Conservation (phyloP, 2,329 filamentous ascomycete genomes). For the Sphaerulina musiva region DNA sequence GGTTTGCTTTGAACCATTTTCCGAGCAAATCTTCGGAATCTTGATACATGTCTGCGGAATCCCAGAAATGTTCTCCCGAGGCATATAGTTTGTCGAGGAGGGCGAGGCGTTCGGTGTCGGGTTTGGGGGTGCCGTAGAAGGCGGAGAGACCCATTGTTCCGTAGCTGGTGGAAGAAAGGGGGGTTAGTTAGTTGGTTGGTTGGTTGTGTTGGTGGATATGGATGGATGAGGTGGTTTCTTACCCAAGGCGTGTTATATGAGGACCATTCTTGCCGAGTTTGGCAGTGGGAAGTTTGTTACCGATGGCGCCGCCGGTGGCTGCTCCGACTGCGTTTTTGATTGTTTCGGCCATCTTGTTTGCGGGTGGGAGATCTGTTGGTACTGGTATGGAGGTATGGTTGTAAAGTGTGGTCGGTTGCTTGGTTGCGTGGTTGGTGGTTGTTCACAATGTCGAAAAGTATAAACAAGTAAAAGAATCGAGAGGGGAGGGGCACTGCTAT, state of each 20-base stretch:
- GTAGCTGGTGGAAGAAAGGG: constrained; percentile 31
- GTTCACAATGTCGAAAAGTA: no score
- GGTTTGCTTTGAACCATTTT: constrained; percentile 38
- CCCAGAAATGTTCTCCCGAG: constrained; percentile 49
- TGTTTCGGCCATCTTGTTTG: constrained; percentile 11
- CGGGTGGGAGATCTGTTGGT: neutral
- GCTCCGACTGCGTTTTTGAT: constrained; percentile 22
- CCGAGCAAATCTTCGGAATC: constrained; percentile 31
- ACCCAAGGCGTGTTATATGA: constrained; percentile 45
- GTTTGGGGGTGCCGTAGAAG: constrained; percentile 44
- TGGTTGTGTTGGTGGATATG: no score
- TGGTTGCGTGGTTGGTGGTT: no score
- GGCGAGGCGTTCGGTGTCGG: constrained; percentile 47
- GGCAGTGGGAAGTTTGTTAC: constrained; percentile 37
- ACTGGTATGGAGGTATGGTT: no score
- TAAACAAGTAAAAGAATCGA: no score
- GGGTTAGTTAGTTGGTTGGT: no score
- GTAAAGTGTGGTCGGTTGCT: neutral
- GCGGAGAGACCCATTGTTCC: constrained; percentile 48
- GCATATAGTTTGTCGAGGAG: constrained; percentile 49
- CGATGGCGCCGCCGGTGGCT: constrained; percentile 23
- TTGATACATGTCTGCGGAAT: constrained; percentile 37
- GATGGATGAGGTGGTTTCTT: no score
- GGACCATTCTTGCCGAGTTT: constrained; percentile 50
- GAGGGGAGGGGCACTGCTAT: no score